Evolutionary conservation across 2,329 filamentous ascomycete genomes (phyloP).

Genomic region (Clonostachys rosea): DNA sequence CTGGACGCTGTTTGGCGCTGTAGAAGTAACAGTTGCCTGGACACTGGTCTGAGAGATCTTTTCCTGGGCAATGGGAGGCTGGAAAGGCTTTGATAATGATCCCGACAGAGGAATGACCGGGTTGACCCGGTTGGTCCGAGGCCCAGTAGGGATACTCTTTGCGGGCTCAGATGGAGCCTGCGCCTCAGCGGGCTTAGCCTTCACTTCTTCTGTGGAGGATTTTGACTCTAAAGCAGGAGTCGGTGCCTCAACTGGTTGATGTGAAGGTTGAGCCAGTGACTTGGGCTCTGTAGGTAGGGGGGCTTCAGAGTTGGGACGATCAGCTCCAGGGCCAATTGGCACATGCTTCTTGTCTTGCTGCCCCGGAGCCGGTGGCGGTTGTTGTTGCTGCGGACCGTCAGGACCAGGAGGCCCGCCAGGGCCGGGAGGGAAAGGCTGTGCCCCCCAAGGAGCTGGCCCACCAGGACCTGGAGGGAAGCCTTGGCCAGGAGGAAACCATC

Average conservation of each 20-base stretch:
- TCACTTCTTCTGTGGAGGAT: slow-evolving; percentile 44
- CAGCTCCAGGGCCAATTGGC: slow-evolving; percentile 45
- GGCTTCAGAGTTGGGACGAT: slow-evolving; percentile 41
- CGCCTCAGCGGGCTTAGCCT: slow-evolving; percentile 23
- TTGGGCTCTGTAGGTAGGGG: slow-evolving; percentile 51
- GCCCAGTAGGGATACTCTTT: slow-evolving; percentile 36
- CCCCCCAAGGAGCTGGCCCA: slow-evolving; percentile 55
- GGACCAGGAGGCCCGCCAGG: slow-evolving; percentile 52
- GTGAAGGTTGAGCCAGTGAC: slow-evolving; percentile 36
- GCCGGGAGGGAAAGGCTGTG: slow-evolving; percentile 58
- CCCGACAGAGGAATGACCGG: slow-evolving; percentile 63
- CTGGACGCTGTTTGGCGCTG: slow-evolving; percentile 36
- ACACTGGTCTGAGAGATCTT: slow-evolving; percentile 20
- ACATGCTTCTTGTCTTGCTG: slow-evolving; percentile 37
- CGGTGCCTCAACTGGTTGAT: slow-evolving; percentile 45
- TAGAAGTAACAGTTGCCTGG: slow-evolving; percentile 28
- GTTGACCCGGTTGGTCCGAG: slow-evolving; percentile 49
- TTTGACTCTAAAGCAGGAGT: slow-evolving; percentile 66
- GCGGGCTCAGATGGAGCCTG: slow-evolving; percentile 24
- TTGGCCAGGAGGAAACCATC: slow-evolving; percentile 66
- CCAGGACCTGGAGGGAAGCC: slow-evolving; percentile 14
- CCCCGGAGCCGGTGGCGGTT: slow-evolving; percentile 43
- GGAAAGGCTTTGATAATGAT: slow-evolving; percentile 30
- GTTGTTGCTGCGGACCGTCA: slow-evolving; percentile 50
- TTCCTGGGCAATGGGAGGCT: slow-evolving; percentile 19